A percentile compares a stretch with the other conserved stretches of the same genome.
Evolutionary conservation across 441 rosid species (phyloP).

Genomic region (Syzygium malaccense): DNA sequence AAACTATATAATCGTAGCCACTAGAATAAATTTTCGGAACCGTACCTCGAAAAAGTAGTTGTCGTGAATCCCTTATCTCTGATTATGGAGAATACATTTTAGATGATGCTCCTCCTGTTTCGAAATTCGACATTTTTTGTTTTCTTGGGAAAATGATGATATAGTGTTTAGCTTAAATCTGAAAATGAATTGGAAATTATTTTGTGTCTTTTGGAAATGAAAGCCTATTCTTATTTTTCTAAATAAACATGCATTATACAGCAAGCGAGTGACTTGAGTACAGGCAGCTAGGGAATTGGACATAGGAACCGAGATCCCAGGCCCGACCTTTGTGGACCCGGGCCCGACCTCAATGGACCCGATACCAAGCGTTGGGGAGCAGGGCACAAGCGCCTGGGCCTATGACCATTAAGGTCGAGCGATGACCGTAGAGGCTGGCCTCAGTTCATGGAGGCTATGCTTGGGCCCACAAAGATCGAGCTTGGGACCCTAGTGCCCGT

Average conservation of each 20-base stretch:
- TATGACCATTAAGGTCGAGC: background rate
- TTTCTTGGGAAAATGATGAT: background rate
- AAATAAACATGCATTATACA: background rate
- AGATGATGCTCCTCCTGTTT: background rate
- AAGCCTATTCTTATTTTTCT: background rate
- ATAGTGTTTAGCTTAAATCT: background rate
- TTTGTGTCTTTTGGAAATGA: background rate
- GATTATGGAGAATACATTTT: background rate
- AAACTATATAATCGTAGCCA: background rate
- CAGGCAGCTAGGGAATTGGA: background rate
- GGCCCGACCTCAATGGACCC: no score
- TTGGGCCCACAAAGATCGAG: background rate
- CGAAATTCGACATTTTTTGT: background rate
- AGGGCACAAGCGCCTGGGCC: background rate
- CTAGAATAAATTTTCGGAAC: background rate
- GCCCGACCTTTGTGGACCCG: rapidly evolving
- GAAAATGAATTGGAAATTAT: background rate
- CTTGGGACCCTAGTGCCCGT: background rate
- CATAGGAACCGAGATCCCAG: rapidly evolving
- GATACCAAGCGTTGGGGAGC: background rate
- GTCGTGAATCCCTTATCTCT: background rate
- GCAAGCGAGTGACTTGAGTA: background rate
- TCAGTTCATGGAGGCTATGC: background rate
- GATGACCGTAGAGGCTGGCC: background rate
- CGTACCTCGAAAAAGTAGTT: background rate